A percentile compares a stretch with the other conserved stretches of the same genome.
Conservation (phyloP, 2,329 filamentous ascomycete genomes). For the Exophiala aquamarina region DNA sequence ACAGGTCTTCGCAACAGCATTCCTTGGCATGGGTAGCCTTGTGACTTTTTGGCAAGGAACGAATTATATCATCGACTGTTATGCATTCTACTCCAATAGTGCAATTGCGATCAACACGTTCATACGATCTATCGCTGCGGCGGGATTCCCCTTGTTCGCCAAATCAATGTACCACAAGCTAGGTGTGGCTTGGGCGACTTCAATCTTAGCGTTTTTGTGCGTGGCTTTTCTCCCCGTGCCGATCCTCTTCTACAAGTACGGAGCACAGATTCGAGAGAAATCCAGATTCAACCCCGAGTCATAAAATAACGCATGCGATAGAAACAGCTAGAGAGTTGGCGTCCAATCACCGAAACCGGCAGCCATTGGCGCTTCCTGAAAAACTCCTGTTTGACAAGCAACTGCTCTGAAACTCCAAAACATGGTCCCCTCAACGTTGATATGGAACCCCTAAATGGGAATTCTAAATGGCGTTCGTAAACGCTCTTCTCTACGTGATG, state of each 20-base stretch:
- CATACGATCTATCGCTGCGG: constrained; percentile 33
- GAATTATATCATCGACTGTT: constrained; percentile 60
- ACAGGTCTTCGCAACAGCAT: constrained; percentile 47
- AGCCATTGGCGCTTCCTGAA: too few relatives aligned
- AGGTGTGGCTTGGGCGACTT: constrained; percentile 37
- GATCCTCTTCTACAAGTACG: constrained; percentile 20
- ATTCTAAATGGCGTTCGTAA: too few relatives aligned
- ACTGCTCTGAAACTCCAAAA: too few relatives aligned
- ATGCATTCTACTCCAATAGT: too few relatives aligned
- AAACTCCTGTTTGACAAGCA: too few relatives aligned
- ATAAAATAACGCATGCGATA: too few relatives aligned
- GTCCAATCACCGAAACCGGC: too few relatives aligned
- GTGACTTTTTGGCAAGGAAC: constrained; percentile 35
- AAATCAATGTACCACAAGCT: constrained; percentile 37
- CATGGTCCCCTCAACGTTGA: too few relatives aligned
- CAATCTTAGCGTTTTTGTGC: constrained; percentile 37
- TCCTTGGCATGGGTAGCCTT: constrained; percentile 57
- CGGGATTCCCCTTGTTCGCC: constrained; percentile 29
- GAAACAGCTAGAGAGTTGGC: too few relatives aligned
- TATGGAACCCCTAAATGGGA: too few relatives aligned
- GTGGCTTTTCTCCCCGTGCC: constrained; percentile 37
- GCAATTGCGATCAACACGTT: constrained; percentile 50
- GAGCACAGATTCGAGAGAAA: constrained; percentile 3
- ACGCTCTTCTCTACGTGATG: too few relatives aligned
- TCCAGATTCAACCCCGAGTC: too few relatives aligned